phyloP scores from a whole-genome alignment of 164 flowering plant genomes.

The Vitis amurensis region DNA sequence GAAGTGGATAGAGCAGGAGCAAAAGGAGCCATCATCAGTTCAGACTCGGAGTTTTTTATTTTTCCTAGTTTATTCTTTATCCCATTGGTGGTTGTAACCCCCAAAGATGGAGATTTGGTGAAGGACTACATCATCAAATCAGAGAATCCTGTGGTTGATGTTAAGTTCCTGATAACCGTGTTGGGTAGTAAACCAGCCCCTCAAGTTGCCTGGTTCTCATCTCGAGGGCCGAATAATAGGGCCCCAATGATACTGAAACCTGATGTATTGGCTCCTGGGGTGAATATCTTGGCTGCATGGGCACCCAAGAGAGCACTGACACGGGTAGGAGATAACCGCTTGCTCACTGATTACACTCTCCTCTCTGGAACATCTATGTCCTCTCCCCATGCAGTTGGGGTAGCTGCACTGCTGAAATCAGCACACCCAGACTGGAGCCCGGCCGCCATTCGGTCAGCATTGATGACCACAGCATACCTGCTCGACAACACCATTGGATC shows the following conservation, averaged over 20 bases:
- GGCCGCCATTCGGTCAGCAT: slow-evolving; percentile 6
- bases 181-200: slow-evolving; percentile 20
- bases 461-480: slow-evolving; percentile 5
- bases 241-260: slow-evolving; percentile 20
- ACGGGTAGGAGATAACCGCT: background rate
- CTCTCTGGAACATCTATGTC: slow-evolving; percentile 19
- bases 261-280: background rate
- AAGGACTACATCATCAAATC: too few species aligned
- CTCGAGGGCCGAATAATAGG: slow-evolving; percentile 12
- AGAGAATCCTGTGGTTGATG: slow-evolving; percentile 4
- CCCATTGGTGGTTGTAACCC: slow-evolving; percentile 1
- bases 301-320: too few species aligned
- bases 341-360: background rate
- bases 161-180: slow-evolving; percentile 10
- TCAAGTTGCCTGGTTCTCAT: slow-evolving; percentile 18
- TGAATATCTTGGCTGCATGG: slow-evolving; percentile 3
- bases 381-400: background rate
- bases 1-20: too few species aligned
- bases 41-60: too few species aligned
- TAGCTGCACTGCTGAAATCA: background rate
- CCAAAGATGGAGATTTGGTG: slow-evolving; percentile 2
- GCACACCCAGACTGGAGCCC: slow-evolving; percentile 8
- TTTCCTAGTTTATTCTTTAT: too few species aligned
- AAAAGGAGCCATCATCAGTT: too few species aligned
- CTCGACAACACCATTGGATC: background rate